Evolutionary conservation across 2,329 filamentous ascomycete species (phyloP), one percentile per base, ranked within the genome.

Genomic region (Neonectria punicea): DNA sequence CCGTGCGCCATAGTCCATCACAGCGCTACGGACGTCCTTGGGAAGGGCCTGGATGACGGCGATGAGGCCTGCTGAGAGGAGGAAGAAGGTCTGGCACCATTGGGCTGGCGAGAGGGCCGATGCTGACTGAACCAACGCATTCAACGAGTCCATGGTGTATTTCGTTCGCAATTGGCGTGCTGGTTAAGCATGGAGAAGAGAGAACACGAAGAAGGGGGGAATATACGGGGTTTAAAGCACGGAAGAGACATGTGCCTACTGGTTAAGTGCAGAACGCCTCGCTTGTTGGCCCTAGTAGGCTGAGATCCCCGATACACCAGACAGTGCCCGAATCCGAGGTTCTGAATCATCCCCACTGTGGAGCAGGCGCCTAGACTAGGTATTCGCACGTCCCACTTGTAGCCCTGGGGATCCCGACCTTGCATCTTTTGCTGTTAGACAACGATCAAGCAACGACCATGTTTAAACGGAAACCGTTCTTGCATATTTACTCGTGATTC

Each of bases 1-100:
- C 34, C 85, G 81, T 7, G 85, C 82, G 14, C 86, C 86, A 64
- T 88, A 88, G 71, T 83, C 81, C 57, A 84, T 80, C 16, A 88
- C 74, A 4, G 82, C 77, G 25, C 76, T 75, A 57, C 81, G 80
- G n/a, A 81, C 74, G n/a, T 81, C 76, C 32, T 74, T 68, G 9
- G 87, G 85, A 25, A 85, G 74, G 8, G 77, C 70, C 2, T 84
- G 80, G 39, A 87, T 76, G 11, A 75, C 75, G 8, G 85, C 63
- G 32, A 87, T 78, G 53, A 73, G 68, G 11, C 75, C 76, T 6
- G 82, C 77, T 3, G 82, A 76, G 51, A 84, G 69, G 41, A 83
- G 73, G 73, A 86, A 87, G 72, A 83, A 83, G 25, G 78, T 70
- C 70, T 85, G 86, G 67, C 83, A 86, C 70, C 69, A 76, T 49